Percentiles rank a stretch among this genome's conserved stretches.
These are phyloP conservation scores for Yarrowia osloensis DNA, from an alignment of 805 yeast species.

Conservation along the genomic window DNA sequence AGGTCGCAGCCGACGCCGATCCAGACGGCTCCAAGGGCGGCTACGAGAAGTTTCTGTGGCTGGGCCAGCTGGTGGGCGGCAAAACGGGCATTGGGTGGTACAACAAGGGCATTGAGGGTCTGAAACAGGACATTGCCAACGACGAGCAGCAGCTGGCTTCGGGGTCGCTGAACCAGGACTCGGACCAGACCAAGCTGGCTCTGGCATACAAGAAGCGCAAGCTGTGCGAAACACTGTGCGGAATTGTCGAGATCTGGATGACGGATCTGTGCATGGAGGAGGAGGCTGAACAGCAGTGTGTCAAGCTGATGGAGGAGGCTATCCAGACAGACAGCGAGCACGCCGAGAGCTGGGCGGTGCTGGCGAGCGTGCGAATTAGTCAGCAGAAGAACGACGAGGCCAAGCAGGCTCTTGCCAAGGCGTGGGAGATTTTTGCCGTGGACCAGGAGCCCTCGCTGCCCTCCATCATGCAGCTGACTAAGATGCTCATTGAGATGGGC, in stretches of 20 bases:
- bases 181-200: conserved; percentile 34
- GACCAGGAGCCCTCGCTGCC: conserved; percentile 51
- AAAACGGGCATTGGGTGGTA: conserved; percentile 64
- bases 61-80: conserved; percentile 92
- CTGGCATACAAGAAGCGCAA: conserved; percentile 53
- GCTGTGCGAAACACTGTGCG: conserved; percentile 73
- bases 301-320: conserved; percentile 65
- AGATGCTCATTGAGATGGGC: conserved; percentile 76
- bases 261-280: conserved; percentile 95
- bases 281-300: conserved; percentile 81
- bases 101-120: conserved; percentile 60
- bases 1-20: conserved; percentile 66
- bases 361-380: conserved; percentile 86
- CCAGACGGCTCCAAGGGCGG: conserved; percentile 64
- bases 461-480: conserved; percentile 70
- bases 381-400: conserved; percentile 81
- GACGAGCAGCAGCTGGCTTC: conserved; percentile 31
- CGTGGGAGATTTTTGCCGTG: conserved; percentile 74
- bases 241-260: conserved; percentile 91
- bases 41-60: conserved; percentile 75
- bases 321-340: conserved; percentile 54
- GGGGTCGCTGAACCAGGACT: conserved; percentile 27
- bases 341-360: conserved; percentile 78
- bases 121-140: conserved; percentile 47
- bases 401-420: conserved; percentile 57